Conservation (phyloP, 75 land plant species). For the Pseudotsuga menziesii region DNA sequence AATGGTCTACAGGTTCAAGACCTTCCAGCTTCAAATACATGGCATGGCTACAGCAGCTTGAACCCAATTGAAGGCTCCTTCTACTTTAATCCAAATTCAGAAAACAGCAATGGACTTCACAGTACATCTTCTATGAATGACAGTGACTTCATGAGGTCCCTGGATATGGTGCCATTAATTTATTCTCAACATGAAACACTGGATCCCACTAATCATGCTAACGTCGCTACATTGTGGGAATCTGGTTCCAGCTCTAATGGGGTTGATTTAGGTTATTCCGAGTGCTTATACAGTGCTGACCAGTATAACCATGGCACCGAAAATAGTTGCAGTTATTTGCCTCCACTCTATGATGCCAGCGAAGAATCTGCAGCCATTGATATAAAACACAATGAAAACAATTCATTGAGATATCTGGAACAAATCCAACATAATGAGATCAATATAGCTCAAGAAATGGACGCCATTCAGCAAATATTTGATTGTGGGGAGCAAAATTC, state of each 20-base stretch:
- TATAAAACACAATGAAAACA: not conserved
- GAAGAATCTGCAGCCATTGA: constrained; percentile 6
- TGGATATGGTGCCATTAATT: constrained; percentile 2
- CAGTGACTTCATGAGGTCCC: not conserved
- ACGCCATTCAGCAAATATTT: not conserved
- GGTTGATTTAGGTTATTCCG: not conserved
- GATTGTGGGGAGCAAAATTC: constrained; percentile 6
- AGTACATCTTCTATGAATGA: not conserved
- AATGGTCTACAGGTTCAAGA: not conserved
- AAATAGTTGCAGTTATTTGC: not conserved
- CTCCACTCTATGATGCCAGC: not conserved
- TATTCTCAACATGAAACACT: not conserved
- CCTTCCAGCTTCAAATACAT: not conserved
- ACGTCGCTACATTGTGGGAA: not conserved
- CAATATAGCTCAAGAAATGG: not conserved
- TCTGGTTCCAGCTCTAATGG: not conserved
- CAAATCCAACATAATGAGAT: not conserved
- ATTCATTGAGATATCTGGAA: not conserved
- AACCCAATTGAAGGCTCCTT: constrained; percentile 2
- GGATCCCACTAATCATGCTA: not conserved
- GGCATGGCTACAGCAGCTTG: constrained; percentile 1
- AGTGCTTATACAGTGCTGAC: not conserved
- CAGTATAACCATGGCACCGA: not conserved
- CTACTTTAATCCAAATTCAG: not conserved
- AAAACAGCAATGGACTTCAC: not conserved